Conservation (phyloP, 2,329 filamentous ascomycete genomes). For the Tolypocladium tropicale region DNA sequence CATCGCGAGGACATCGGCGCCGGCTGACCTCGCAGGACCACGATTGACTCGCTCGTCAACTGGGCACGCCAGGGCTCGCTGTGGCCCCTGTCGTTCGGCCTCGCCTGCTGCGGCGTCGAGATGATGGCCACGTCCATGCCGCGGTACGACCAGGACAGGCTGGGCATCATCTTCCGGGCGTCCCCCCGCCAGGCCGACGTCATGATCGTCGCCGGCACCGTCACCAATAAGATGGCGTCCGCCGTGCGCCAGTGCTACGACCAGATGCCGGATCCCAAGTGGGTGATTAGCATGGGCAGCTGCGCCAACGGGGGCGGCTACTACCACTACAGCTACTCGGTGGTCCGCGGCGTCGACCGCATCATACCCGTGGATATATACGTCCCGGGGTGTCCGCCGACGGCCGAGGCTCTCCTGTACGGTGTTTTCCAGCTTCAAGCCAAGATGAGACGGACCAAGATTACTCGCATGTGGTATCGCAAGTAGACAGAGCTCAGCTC, state of each 20-base stretch:
- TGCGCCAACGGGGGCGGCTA: conserved; percentile 79
- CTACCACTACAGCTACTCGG: conserved; percentile 77
- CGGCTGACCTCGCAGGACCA: conserved; percentile 44
- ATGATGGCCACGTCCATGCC: conserved; percentile 90
- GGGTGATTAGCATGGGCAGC: conserved; percentile 75
- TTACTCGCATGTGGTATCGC: conserved; percentile 47
- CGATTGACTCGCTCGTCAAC: conserved; percentile 68
- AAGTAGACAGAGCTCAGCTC: conserved; percentile 30
- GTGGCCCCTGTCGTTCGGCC: conserved; percentile 81
- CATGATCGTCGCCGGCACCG: conserved; percentile 86
- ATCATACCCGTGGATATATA: conserved; percentile 74
- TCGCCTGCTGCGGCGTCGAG: conserved; percentile 81
- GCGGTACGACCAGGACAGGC: conserved; percentile 77
- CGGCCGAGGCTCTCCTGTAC: conserved; percentile 53
- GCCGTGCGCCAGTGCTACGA: conserved; percentile 85
- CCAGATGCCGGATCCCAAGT: conserved; percentile 86
- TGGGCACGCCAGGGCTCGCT: conserved; percentile 77
- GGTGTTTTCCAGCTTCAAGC: conserved; percentile 66
- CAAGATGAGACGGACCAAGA: conserved; percentile 56
- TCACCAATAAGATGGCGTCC: conserved; percentile 94
- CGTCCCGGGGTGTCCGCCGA: conserved; percentile 62
- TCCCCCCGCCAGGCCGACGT: conserved; percentile 82
- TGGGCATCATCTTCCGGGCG: conserved; percentile 83
- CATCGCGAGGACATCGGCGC: too few relatives aligned
- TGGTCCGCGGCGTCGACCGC: conserved; percentile 63